phyloP scores from a whole-genome alignment of 78 protist genomes.

The Capsaspora owczarzaki region DNA sequence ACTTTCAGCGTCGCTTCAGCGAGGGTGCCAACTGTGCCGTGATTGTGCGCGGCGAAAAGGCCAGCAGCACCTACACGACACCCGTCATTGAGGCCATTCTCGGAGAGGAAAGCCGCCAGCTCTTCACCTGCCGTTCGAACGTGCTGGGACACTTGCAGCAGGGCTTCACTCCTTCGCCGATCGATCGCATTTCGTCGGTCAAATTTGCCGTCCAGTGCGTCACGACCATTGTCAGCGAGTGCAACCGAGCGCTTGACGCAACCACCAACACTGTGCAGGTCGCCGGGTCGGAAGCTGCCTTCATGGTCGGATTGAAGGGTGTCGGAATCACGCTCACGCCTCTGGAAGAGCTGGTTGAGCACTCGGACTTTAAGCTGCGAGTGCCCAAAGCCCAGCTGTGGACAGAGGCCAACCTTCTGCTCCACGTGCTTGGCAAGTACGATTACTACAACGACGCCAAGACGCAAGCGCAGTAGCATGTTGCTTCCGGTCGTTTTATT shows the following conservation, averaged over 20 bases:
- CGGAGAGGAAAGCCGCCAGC: slow-evolving; percentile 45
- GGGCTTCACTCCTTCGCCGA: slow-evolving; percentile 49
- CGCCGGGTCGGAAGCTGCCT: neutral
- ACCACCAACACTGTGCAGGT: neutral
- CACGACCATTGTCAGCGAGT: neutral
- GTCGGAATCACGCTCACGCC: neutral
- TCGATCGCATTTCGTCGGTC: slow-evolving; percentile 40
- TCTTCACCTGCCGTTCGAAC: slow-evolving; percentile 29
- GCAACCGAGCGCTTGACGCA: neutral
- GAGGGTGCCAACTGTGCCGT: neutral
- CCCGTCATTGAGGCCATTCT: slow-evolving; percentile 24
- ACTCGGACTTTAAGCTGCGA: slow-evolving; percentile 13
- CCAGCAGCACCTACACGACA: slow-evolving; percentile 35
- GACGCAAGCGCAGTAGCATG: no score
- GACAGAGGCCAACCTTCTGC: neutral
- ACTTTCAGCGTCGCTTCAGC: neutral
- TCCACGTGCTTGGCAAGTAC: neutral
- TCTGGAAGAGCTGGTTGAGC: neutral
- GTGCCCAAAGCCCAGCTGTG: neutral
- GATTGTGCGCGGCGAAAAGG: slow-evolving; percentile 37
- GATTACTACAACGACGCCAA: neutral
- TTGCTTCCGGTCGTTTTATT: no score
- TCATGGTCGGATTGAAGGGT: neutral
- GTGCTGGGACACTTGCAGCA: slow-evolving; percentile 67
- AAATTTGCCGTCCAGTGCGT: neutral